A percentile compares a stretch with the other conserved stretches of the same genome.
Evolutionary conservation across 192 early-diverging fungal species (phyloP).

Genomic region (Ramicandelaber brevisporus): DNA sequence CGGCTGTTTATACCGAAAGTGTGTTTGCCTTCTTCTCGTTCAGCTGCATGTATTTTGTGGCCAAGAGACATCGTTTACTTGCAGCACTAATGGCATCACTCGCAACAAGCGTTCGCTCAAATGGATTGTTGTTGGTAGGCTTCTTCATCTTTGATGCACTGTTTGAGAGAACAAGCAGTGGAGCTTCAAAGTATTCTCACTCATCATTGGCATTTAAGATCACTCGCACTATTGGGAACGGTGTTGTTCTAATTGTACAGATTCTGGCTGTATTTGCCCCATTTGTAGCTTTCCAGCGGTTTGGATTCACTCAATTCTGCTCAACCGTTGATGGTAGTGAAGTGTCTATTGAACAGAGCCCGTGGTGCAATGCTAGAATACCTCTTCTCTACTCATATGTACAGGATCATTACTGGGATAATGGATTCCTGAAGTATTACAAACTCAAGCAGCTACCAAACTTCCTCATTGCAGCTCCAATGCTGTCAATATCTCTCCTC

Average conservation of each 20-base stretch:
- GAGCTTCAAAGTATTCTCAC: no score
- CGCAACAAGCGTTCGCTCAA: slow-evolving; percentile 39
- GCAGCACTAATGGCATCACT: slow-evolving; percentile 39
- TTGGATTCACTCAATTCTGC: slow-evolving; percentile 38
- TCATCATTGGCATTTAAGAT: slow-evolving; percentile 1
- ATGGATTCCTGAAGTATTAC: slow-evolving; percentile 68
- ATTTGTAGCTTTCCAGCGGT: slow-evolving; percentile 32
- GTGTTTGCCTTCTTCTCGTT: slow-evolving; percentile 59
- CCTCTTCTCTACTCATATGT: slow-evolving; percentile 63
- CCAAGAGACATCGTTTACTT: slow-evolving; percentile 13
- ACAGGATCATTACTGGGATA: slow-evolving; percentile 70
- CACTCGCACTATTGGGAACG: background rate
- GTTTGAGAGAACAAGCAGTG: slow-evolving; percentile 7
- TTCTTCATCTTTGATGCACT: slow-evolving; percentile 57
- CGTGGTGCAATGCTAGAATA: slow-evolving; percentile 33
- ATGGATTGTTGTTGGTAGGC: slow-evolving; percentile 57
- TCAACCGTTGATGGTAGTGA: slow-evolving; percentile 1
- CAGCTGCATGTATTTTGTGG: slow-evolving; percentile 34
- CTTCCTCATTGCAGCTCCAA: slow-evolving; percentile 64
- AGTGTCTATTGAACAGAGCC: slow-evolving; percentile 5
- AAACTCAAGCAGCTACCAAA: slow-evolving; percentile 65
- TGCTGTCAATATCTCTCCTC: slow-evolving; percentile 29
- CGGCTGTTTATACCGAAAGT: slow-evolving; percentile 69
- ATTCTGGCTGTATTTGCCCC: slow-evolving; percentile 20
- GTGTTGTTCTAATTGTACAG: slow-evolving; percentile 7